A percentile compares a stretch with the other conserved stretches of the same genome.
Conservation (phyloP, 306 rosid genomes). For the Cicer arietinum region DNA sequence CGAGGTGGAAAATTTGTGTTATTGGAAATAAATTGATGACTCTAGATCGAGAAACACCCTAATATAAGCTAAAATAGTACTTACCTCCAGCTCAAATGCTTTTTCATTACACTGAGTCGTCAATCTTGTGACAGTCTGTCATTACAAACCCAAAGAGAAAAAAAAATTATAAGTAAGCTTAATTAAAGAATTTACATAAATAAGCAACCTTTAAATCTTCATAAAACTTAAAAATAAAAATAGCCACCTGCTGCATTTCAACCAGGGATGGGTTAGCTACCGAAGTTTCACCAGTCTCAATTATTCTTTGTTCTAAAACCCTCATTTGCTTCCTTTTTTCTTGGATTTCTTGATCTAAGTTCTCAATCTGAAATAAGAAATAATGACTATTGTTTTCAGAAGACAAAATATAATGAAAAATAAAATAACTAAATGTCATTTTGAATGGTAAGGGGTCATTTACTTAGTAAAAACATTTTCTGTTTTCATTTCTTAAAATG, state of each 20-base stretch:
- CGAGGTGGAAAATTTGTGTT: conserved; percentile 1
- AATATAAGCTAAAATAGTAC: conserved; percentile 40
- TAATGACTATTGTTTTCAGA: conserved; percentile 21
- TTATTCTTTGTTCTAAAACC: conserved; percentile 79
- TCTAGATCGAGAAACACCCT: conserved; percentile 36
- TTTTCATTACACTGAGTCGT: conserved; percentile 82
- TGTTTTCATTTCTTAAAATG: too few relatives aligned
- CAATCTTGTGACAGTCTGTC: conserved; percentile 79
- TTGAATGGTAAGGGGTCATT: not conserved
- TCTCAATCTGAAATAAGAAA: conserved; percentile 66
- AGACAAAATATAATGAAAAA: conserved; percentile 1
- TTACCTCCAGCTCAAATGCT: conserved; percentile 94
- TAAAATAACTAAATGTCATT: not conserved
- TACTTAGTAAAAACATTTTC: too few relatives aligned
- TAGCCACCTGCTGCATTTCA: conserved; percentile 93
- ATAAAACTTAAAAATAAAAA: conserved; percentile 25
- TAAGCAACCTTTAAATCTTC: conserved; percentile 29
- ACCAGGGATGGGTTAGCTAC: conserved; percentile 69
- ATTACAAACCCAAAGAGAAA: conserved; percentile 43
- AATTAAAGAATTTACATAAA: conserved; percentile 15
- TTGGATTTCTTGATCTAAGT: conserved; percentile 86
- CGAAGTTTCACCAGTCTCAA: conserved; percentile 84
- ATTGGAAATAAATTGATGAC: conserved; percentile 26
- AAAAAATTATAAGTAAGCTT: conserved; percentile 30
- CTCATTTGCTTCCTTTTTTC: conserved; percentile 90